phyloP scores from a whole-genome alignment of 148 eudicot species.

The Rhododendron griersonianum region DNA sequence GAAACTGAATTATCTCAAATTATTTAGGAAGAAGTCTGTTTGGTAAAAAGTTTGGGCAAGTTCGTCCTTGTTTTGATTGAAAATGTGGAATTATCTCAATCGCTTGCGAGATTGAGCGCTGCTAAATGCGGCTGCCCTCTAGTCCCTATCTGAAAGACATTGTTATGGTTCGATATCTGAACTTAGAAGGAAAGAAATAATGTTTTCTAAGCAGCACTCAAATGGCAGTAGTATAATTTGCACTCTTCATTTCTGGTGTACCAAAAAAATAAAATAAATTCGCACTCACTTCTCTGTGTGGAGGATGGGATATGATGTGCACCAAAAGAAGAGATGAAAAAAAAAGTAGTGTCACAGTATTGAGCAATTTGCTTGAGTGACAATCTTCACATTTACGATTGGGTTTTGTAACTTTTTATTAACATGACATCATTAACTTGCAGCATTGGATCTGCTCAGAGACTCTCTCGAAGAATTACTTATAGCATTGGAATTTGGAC shows the following conservation, averaged over 20 bases:
- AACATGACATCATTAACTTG: background rate
- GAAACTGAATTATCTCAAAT: background rate
- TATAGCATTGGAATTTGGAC: too few relatives aligned
- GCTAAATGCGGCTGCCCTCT: too few relatives aligned
- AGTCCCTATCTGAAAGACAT: too few relatives aligned
- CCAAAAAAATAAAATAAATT: background rate
- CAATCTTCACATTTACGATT: background rate
- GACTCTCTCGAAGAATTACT: too few relatives aligned
- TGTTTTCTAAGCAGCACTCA: background rate
- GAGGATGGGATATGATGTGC: background rate
- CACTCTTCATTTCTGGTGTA: background rate
- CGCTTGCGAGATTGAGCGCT: too few relatives aligned
- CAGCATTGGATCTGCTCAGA: too few relatives aligned
- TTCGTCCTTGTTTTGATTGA: background rate
- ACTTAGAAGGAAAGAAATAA: slow-evolving; percentile 5
- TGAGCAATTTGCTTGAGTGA: slow-evolving; percentile 1
- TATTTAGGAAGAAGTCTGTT: background rate
- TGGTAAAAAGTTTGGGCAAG: background rate
- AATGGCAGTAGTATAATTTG: background rate
- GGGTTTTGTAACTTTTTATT: background rate
- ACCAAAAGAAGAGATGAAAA: slow-evolving; percentile 1
- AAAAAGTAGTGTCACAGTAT: background rate
- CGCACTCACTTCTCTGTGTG: background rate
- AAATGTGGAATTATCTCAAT: background rate
- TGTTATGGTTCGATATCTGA: background rate